phyloP scores from a whole-genome alignment of 441 rosid genomes.

The Flueggea neowawraea region DNA sequence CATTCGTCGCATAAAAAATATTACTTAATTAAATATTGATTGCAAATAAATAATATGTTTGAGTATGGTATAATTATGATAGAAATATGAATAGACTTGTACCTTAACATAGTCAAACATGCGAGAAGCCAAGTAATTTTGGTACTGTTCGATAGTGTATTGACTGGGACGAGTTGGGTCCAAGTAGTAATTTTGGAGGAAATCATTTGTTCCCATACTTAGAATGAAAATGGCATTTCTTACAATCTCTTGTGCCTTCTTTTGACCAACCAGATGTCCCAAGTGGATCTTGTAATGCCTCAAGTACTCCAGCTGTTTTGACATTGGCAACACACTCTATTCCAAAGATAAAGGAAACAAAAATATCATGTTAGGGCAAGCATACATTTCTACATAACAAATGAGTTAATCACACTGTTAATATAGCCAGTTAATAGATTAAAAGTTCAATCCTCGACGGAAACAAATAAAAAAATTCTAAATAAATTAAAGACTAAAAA shows the following conservation, averaged over 20 bases:
- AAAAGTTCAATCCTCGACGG: too few relatives aligned
- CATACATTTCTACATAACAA: too few relatives aligned
- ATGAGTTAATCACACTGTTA: too few relatives aligned
- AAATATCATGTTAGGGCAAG: not conserved
- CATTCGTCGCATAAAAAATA: too few relatives aligned
- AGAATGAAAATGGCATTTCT: slow-evolving; percentile 43
- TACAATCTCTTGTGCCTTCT: slow-evolving; percentile 41
- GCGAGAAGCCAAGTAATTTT: slow-evolving; percentile 45
- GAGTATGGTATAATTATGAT: too few relatives aligned
- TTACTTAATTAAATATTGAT: too few relatives aligned
- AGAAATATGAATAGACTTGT: not conserved
- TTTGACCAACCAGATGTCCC: slow-evolving; percentile 41
- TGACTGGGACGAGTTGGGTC: slow-evolving; percentile 63
- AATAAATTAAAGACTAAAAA: too few relatives aligned
- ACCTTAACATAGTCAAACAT: slow-evolving; percentile 58
- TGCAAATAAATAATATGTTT: too few relatives aligned
- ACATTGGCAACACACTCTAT: slow-evolving; percentile 61
- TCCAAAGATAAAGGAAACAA: not conserved
- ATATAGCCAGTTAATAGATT: too few relatives aligned
- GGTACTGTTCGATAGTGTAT: slow-evolving; percentile 46
- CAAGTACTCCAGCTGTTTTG: slow-evolving; percentile 56
- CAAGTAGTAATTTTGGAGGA: slow-evolving; percentile 68
- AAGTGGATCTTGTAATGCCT: slow-evolving; percentile 66
- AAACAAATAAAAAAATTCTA: too few relatives aligned
- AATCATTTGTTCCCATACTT: slow-evolving; percentile 88